Conservation (phyloP, 2,329 filamentous ascomycete species). For the Alternaria brassicae region DNA sequence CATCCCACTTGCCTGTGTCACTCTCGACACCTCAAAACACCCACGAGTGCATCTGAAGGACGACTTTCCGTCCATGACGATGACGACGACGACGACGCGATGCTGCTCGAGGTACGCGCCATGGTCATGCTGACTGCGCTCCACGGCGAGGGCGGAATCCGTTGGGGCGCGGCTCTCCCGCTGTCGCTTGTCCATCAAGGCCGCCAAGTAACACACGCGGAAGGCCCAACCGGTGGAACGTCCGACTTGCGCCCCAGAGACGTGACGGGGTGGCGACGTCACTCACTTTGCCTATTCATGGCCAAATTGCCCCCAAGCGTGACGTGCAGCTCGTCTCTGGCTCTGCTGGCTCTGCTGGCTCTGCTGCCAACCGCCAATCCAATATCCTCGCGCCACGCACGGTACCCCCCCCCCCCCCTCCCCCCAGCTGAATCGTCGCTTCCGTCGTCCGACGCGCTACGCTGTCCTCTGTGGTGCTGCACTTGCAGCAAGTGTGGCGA, state of each 20-base stretch:
- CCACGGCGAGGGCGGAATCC: constrained; percentile 15
- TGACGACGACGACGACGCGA: background rate
- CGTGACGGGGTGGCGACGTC: constrained; percentile 21
- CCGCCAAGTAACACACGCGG: constrained; percentile 25
- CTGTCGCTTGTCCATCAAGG: constrained; percentile 16
- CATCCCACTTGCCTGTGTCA: constrained; percentile 24
- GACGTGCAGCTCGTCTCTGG: background rate
- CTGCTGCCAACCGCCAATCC: background rate
- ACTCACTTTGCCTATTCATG: constrained; percentile 2
- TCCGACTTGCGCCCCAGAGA: constrained; percentile 13
- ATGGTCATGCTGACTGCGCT: constrained; percentile 14
- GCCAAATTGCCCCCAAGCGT: background rate
- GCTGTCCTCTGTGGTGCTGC: background rate
- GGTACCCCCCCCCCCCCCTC: too few species aligned
- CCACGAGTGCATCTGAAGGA: background rate
- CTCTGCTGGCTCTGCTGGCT: too few species aligned
- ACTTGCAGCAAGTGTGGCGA: constrained; percentile 33
- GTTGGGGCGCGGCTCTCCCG: constrained; percentile 20
- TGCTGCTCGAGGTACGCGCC: constrained; percentile 6
- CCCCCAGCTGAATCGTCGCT: constrained; percentile 9
- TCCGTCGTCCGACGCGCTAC: background rate
- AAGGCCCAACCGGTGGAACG: constrained; percentile 20
- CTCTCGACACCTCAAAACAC: constrained; percentile 5
- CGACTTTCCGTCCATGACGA: background rate
- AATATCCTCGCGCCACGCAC: background rate